Evolutionary conservation across 768 basidiomycete species (phyloP), one percentile per base, ranked within the genome.

Genomic region (Pleurotus sapidus): DNA sequence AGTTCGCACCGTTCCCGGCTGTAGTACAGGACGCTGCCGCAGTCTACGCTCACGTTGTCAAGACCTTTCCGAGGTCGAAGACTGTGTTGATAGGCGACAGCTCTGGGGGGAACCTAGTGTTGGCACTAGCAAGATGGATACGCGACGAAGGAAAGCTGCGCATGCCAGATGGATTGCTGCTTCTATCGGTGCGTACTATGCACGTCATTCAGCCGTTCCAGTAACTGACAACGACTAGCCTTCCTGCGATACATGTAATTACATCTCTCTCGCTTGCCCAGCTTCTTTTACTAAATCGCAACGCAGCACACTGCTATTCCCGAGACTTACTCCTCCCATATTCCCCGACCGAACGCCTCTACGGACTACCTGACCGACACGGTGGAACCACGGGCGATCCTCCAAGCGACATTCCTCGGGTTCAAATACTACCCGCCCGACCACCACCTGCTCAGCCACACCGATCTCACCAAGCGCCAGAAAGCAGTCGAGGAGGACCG

Each of bases 341-440:
- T 80, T 14, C 79, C 81, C 5, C 74, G 80, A 4, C 82, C 81
- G 11, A 79, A 83, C 61, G 72, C 68, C 30, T 56, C 62, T 11
- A 79, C 76, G 9, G 82, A 82, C 64, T 83, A 81, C 59, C 75
- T 83, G 17, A 74, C 78, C 15, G 81, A 83, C 62, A 82, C 77
- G 1, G 79, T 78, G 4, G 81, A 81, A 60, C 79, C 80, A 2
- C 77, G 80, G 38, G 79, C 78, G 0, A 72, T 82, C 18, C 71
- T 82, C 8, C 78, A 79, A 46, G 76, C 79, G 37, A 79, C 79
- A n/a, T 82, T 82, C 70, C 74, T 83, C 3, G 81, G 81, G 8
- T 73, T 76, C 63, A 65, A 67, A 25, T 61, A 63, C 38, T 53
- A 61, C 30, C 61, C 62, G 9, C 51, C 43, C 2, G 45, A 51